A percentile compares a stretch with the other conserved stretches of the same genome.
Conservation (phyloP, 176 grass and related monocot genomes). For the Musa troglodytarum region DNA sequence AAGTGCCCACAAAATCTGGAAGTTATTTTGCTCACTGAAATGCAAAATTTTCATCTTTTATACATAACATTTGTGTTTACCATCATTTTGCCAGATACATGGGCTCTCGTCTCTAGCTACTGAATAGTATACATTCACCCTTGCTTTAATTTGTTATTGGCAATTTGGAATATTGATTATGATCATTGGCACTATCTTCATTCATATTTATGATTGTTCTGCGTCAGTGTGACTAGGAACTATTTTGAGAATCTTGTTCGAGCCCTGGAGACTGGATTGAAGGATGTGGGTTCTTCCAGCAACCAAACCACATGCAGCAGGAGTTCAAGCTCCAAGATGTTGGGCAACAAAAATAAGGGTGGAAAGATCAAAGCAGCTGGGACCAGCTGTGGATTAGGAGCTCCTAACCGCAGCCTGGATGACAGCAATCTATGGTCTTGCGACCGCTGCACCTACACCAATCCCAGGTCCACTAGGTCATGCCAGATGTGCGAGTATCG, state of each 20-base stretch:
- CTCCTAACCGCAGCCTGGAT: slow-evolving; percentile 45
- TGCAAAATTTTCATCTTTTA: no score
- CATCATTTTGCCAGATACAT: no score
- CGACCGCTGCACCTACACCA: slow-evolving; percentile 74
- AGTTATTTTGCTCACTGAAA: no score
- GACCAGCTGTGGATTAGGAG: slow-evolving; percentile 43
- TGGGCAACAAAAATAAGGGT: slow-evolving; percentile 59
- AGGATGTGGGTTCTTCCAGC: slow-evolving; percentile 79
- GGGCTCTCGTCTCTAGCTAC: no score
- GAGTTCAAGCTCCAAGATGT: slow-evolving; percentile 57
- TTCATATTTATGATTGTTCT: neutral
- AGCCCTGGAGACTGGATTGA: slow-evolving; percentile 90
- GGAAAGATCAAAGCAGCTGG: slow-evolving; percentile 46
- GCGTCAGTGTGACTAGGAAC: slow-evolving; percentile 81
- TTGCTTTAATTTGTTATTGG: neutral
- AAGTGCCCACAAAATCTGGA: no score
- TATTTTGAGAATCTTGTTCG: slow-evolving; percentile 98
- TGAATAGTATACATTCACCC: neutral
- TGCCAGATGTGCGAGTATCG: slow-evolving; percentile 73
- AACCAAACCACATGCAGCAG: slow-evolving; percentile 57
- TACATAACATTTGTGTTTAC: no score
- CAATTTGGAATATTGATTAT: neutral
- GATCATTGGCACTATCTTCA: no score
- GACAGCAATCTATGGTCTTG: slow-evolving; percentile 71
- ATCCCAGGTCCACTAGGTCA: slow-evolving; percentile 43